Base-by-base conservation (phyloP, 2,329 filamentous ascomycete genomes). In the Trichoderma harzianum region DNA sequence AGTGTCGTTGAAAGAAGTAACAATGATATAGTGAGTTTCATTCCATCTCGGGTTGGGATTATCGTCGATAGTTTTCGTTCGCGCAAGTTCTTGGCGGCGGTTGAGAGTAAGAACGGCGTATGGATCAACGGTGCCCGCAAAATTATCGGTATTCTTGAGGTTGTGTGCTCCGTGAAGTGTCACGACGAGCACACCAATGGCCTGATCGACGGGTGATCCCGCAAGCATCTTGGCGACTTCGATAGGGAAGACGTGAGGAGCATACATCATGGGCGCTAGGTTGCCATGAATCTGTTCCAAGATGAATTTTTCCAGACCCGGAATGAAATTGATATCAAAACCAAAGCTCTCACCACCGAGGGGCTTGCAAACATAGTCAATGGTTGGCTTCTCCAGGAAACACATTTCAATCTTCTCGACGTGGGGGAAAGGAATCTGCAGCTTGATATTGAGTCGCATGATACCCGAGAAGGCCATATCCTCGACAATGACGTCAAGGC, bases 321-420 rank as follows among this genome's bases (percentile, higher is more conserved):
- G 96, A 76, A 99, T 97, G 82, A 99, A 98, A 84, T 98, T 98
- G 86, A 99, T 98, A 78, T 99, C 96, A 80, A 99, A 98, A 51
- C 96, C 96, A 75, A 99, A 93, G 3, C 89, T 95, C 73, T 99
- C 96, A 73, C 97, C 97, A 76, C 96, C 96, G 16, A 99, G 88
- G 3, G 96, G 96, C 82, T 99, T 99, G 87, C 96, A 98, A 72
- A 97, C 95, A 79, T 98, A 99, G 83, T 99, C 96, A 75, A 99
- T 95, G 1, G 88, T 91, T 2, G 96, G 96, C 36, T 90, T 90
- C 75, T 94, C 94, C 72, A 98, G 83, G 86, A 99, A 99, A 81
- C 92, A 97, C 84, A 99, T 93, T 77, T 99, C 96, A 57, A 98
- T 88, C 76, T 92, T 93, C 76, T 99, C 96, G 58, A 99, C 91